Evolutionary conservation across 106 monocot species (phyloP).

Genomic region (Hemerocallis citrina): DNA sequence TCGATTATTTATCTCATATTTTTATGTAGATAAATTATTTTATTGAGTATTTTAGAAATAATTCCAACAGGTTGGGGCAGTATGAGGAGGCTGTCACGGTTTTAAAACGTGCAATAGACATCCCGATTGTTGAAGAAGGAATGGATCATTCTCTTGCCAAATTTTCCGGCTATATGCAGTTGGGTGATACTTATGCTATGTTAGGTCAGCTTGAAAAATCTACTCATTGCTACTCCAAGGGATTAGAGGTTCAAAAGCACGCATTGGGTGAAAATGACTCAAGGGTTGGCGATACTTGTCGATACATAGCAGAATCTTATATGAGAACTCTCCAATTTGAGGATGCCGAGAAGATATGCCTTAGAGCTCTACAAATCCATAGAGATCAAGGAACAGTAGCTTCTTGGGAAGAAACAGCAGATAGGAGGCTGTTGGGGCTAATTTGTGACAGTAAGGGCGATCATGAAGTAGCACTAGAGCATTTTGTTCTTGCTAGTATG

Average conservation of each 20-base stretch:
- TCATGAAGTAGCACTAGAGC: constrained; percentile 50
- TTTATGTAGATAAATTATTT: no score
- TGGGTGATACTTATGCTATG: constrained; percentile 54
- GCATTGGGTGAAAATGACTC: constrained; percentile 48
- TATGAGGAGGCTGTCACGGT: constrained; percentile 26
- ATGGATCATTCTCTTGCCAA: constrained; percentile 31
- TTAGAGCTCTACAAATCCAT: constrained; percentile 49
- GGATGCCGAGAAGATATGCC: constrained; percentile 51
- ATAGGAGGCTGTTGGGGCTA: constrained; percentile 61
- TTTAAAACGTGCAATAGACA: constrained; percentile 28
- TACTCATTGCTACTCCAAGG: constrained; percentile 35
- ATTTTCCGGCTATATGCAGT: constrained; percentile 48
- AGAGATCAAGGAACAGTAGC: constrained; percentile 19
- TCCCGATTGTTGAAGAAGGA: constrained; percentile 16
- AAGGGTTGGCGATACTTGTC: constrained; percentile 62
- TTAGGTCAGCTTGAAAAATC: constrained; percentile 43
- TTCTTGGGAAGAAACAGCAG: constrained; percentile 50
- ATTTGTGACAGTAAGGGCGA: constrained; percentile 59
- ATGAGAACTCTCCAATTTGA: constrained; percentile 54
- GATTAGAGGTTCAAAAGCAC: constrained; percentile 46
- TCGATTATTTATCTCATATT: no score
- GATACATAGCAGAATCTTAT: constrained; percentile 60
- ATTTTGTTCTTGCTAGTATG: constrained; percentile 58
- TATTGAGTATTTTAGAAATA: no score
- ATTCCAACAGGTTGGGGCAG: constrained; percentile 20